A percentile compares a stretch with the other conserved stretches of the same genome.
Conservation (phyloP, 164 flowering plant species). For the Nymphaea colorata region DNA sequence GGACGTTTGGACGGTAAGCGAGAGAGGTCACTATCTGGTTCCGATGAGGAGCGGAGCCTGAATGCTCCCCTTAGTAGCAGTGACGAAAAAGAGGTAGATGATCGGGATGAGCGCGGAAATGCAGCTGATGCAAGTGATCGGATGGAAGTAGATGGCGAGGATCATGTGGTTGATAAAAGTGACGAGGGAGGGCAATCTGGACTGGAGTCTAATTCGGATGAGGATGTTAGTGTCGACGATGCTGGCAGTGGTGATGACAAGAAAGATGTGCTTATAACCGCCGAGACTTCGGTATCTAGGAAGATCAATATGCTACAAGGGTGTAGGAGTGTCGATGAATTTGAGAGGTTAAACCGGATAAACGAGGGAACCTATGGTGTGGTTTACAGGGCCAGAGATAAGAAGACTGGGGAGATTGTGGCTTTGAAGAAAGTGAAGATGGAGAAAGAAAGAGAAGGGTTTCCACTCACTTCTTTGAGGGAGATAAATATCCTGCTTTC, state of each 20-base stretch:
- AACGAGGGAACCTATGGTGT: conserved; percentile 99
- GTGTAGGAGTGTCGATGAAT: conserved; percentile 96
- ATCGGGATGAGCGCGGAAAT: conserved; percentile 13
- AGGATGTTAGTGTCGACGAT: conserved; percentile 15
- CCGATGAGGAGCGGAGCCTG: conserved; percentile 29
- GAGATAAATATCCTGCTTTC: conserved; percentile 96
- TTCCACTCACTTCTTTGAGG: conserved; percentile 88
- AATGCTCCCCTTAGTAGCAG: conserved; percentile 35
- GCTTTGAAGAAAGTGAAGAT: conserved; percentile 95
- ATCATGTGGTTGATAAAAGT: neutral
- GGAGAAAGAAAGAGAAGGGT: conserved; percentile 98
- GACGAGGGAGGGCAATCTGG: neutral
- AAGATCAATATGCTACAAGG: conserved; percentile 84
- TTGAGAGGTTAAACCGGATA: conserved; percentile 84
- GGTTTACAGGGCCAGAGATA: conserved; percentile 87
- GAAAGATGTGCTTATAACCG: conserved; percentile 19
- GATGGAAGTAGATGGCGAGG: conserved; percentile 40
- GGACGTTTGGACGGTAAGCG: conserved; percentile 34
- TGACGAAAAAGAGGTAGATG: conserved; percentile 4
- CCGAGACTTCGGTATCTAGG: conserved; percentile 44
- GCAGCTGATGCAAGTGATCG: conserved; percentile 24
- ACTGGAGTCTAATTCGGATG: conserved; percentile 9
- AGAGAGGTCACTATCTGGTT: conserved; percentile 30
- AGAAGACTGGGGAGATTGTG: conserved; percentile 80
- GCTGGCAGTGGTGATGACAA: conserved; percentile 33